These are phyloP conservation scores for Emmonsiellopsis sp. DNA, from an alignment of 2,329 filamentous ascomycete genomes.

Conservation along the genomic window DNA sequence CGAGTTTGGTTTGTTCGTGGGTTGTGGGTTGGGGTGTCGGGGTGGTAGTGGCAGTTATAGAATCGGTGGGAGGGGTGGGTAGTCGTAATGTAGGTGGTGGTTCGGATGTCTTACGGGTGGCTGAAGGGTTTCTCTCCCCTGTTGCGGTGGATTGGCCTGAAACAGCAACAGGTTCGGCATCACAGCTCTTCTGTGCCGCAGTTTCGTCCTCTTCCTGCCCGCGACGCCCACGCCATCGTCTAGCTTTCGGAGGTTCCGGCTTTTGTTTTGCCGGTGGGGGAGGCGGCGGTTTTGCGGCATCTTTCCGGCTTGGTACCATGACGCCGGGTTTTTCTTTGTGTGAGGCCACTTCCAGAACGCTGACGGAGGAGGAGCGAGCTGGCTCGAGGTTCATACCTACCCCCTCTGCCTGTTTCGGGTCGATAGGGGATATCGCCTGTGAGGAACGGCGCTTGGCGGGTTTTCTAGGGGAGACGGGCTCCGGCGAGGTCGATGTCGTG, in stretches of 20 bases:
- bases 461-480: conserved; percentile 39
- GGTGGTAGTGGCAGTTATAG: background rate
- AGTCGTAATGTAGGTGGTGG: background rate
- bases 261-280: conserved; percentile 22
- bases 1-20: background rate
- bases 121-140: background rate
- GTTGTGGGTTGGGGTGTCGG: background rate
- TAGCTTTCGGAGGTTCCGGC: conserved; percentile 34
- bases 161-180: background rate
- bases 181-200: conserved; percentile 6
- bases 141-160: background rate
- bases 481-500: conserved; percentile 29
- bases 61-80: conserved; percentile 1
- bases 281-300: conserved; percentile 20
- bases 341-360: conserved; percentile 67
- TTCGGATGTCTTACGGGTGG: conserved; percentile 5
- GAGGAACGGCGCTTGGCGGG: conserved; percentile 14
- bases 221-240: conserved; percentile 34
- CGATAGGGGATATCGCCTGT: background rate
- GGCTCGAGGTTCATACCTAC: conserved; percentile 64
- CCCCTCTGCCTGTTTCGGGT: conserved; percentile 15
- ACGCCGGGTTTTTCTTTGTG: conserved; percentile 76
- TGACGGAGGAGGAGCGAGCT: conserved; percentile 63
- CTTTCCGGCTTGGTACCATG: conserved; percentile 62
- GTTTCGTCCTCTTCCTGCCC: conserved; percentile 24